phyloP scores from a whole-genome alignment of 2,329 filamentous ascomycete species.

The Fusarium torreyae region DNA sequence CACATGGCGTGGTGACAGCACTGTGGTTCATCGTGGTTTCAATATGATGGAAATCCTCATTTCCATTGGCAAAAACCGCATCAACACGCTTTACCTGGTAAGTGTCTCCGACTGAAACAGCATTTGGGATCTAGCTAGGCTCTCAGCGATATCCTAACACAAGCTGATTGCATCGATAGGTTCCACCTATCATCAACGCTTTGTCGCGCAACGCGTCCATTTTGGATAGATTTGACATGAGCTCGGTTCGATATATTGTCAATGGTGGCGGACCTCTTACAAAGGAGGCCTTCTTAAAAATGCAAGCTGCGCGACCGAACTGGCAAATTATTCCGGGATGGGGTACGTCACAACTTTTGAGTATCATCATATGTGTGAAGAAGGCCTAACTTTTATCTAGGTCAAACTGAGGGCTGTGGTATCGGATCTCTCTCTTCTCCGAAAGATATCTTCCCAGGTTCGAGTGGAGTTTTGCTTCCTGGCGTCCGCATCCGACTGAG shows the following conservation, averaged over 20 bases:
- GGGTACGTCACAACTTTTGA: not conserved
- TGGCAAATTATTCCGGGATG: constrained; percentile 17
- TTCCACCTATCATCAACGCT: constrained; percentile 12
- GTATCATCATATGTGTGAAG: not conserved
- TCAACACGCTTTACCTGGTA: constrained; percentile 15
- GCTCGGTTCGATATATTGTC: constrained; percentile 10
- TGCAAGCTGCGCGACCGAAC: constrained; percentile 4
- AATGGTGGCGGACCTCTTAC: constrained; percentile 9
- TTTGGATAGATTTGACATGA: constrained; percentile 14
- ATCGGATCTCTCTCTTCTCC: constrained; percentile 12
- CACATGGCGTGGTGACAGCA: constrained; percentile 13
- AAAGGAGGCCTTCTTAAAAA: constrained; percentile 10
- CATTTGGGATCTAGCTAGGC: not conserved
- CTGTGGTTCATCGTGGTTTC: constrained; percentile 10
- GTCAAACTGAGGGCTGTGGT: constrained; percentile 13
- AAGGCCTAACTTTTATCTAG: constrained; percentile 1
- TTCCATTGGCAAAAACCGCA: constrained; percentile 10
- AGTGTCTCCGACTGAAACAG: not conserved
- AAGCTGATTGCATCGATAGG: constrained; percentile 2
- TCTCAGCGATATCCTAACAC: not conserved
- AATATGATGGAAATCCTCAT: constrained; percentile 17
- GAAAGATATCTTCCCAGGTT: constrained; percentile 14
- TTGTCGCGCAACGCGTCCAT: constrained; percentile 7
- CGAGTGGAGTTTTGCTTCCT: constrained; percentile 13
- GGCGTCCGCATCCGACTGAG: constrained; percentile 11